Evolutionary conservation across 176 grass and related monocot species (phyloP), one percentile per base, ranked within the genome.

Genomic region (Oryza meyeriana): DNA sequence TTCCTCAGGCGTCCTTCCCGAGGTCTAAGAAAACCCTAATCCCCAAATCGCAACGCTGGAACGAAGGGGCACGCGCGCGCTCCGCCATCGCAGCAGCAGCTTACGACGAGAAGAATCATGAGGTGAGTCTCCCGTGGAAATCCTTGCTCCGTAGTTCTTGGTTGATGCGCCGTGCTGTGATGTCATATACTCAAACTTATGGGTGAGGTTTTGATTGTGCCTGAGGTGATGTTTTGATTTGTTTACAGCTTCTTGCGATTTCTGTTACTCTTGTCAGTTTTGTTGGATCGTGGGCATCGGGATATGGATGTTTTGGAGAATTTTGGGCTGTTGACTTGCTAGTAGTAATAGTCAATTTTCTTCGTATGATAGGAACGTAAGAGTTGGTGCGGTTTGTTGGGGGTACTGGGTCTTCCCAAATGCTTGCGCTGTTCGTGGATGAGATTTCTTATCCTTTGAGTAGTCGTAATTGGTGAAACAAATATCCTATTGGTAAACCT

Each of bases 41-140:
- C 40, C 42, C 50, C 25, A 81, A 52, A 91, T 77, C 61, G 11
- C 82, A 9, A 18, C 76, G 63, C 64, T 10, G 52, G 8, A 28
- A 29, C n/a, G 33, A 6, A 24, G 16, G 12, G 1, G 39, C 44
- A 16, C 12, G 17, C 31, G 25, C 8, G 39, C 3, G 32, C 1
- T n/a, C n/a, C n/a, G n/a, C n/a, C n/a, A 1, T 29, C 24, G 0
- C 67, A 52, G 20, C 50, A 20, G 20, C 50, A 25, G 71, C 47
- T 16, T 29, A 1, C 48, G 18, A 69, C 40, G 77, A 81, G 57
- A 44, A 66, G 27, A 81, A 12, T n/a, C 78, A 89, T 89, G 87
- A 89, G 83, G 78, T 89, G 70, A 50, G 44, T 13, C 34, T 10
- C 17, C 59, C 24, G 34, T 66, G 30, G n/a, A n/a, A n/a, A 79